phyloP scores from a whole-genome alignment of 495 filamentous ascomycete genomes.

The Xylaria palmicola region DNA sequence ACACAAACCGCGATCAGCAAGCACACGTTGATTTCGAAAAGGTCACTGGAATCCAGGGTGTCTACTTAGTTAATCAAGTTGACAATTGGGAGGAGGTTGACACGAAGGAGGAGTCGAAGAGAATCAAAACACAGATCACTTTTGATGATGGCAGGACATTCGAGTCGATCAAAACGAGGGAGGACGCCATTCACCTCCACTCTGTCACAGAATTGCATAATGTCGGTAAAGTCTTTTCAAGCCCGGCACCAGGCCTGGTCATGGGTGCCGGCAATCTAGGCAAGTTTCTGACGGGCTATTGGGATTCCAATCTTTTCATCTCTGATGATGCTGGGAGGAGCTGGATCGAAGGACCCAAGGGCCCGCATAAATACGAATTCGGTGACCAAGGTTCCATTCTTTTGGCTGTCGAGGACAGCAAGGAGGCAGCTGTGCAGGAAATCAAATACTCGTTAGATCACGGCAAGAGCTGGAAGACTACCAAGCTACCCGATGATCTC shows the following conservation, averaged over 20 bases:
- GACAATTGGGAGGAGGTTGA: constrained; percentile 78
- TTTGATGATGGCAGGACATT: constrained; percentile 92
- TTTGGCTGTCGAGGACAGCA: constrained; percentile 73
- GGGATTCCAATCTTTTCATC: constrained; percentile 72
- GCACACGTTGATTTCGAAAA: constrained; percentile 93
- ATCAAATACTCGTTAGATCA: constrained; percentile 84
- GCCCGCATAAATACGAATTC: constrained; percentile 93
- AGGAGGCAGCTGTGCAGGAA: constrained; percentile 50
- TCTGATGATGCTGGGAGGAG: constrained; percentile 89
- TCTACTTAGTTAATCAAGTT: constrained; percentile 85
- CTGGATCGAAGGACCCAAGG: constrained; percentile 70
- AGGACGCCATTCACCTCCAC: constrained; percentile 80
- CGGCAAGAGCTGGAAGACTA: constrained; percentile 72
- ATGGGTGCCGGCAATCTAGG: constrained; percentile 94
- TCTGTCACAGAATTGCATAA: constrained; percentile 81
- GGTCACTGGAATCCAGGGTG: constrained; percentile 82
- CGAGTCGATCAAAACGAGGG: constrained; percentile 45
- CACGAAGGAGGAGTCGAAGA: constrained; percentile 52
- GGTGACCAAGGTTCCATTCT: constrained; percentile 88
- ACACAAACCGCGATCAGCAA: constrained; percentile 74
- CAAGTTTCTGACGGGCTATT: constrained; percentile 59
- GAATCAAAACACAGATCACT: constrained; percentile 75
- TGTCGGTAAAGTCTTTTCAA: constrained; percentile 86
- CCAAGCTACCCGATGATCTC: constrained; percentile 61
- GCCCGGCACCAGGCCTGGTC: constrained; percentile 84